A percentile compares a stretch with the other conserved stretches of the same genome.
These are phyloP conservation scores for Fusarium ramigenum DNA, from an alignment of 2,329 filamentous ascomycete genomes.

Conservation along the genomic window DNA sequence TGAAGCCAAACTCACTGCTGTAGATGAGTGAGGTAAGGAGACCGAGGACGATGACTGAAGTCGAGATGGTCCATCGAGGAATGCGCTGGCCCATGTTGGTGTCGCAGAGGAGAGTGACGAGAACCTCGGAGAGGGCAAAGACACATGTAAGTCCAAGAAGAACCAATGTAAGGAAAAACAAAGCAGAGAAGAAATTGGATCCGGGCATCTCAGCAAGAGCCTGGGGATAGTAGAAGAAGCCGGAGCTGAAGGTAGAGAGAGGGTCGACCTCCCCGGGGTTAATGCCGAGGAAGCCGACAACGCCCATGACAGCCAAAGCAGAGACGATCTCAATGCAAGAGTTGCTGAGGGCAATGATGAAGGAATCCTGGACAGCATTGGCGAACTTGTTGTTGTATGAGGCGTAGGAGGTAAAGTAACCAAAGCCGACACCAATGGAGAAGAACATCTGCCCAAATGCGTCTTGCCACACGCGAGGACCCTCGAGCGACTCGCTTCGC, in stretches of 20 bases:
- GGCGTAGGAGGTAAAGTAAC: constrained; percentile 64
- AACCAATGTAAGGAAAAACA: constrained; percentile 63
- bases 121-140: constrained; percentile 13
- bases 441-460: constrained; percentile 59
- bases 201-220: constrained; percentile 65
- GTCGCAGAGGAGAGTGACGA: constrained; percentile 51
- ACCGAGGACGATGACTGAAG: constrained; percentile 54
- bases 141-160: constrained; percentile 61
- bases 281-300: constrained; percentile 56
- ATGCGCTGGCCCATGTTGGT: constrained; percentile 50
- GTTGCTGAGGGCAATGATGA: constrained; percentile 63
- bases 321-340: constrained; percentile 61
- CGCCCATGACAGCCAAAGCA: constrained; percentile 56
- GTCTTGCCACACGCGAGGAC: constrained; percentile 56
- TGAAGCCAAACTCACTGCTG: constrained; percentile 64
- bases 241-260: constrained; percentile 60
- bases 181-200: constrained; percentile 62
- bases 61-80: constrained; percentile 54
- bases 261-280: constrained; percentile 44
- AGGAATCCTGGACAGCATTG: constrained; percentile 61
- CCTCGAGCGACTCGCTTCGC: constrained; percentile 54
- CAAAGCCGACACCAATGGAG: constrained; percentile 60
- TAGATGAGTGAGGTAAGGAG: constrained; percentile 62
- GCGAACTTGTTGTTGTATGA: constrained; percentile 63
- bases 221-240: constrained; percentile 62